A percentile compares a stretch with the other conserved stretches of the same genome.
Conservation (phyloP, 768 basidiomycete species). For the Leucosporidium yakuticum region DNA sequence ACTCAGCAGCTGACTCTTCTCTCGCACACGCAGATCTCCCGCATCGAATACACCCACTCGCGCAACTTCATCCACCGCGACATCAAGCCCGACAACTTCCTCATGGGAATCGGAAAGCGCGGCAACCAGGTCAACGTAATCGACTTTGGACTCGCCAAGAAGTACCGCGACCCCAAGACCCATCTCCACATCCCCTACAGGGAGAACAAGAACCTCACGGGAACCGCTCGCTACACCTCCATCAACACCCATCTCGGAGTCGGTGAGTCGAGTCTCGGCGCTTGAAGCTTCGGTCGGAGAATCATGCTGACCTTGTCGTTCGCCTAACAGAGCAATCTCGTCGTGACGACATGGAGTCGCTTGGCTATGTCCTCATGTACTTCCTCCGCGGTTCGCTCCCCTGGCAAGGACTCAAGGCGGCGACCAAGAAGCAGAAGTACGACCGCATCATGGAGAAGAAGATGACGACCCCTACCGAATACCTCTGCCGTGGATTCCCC, state of each 20-base stretch:
- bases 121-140: slow-evolving; percentile 97
- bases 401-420: slow-evolving; percentile 99
- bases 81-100: slow-evolving; percentile 97
- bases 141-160: slow-evolving; percentile 97
- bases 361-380: slow-evolving; percentile 99
- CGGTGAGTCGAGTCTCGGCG: slow-evolving; percentile 33
- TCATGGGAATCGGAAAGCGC: slow-evolving; percentile 98
- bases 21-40: slow-evolving; percentile 61
- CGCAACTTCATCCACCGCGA: slow-evolving; percentile 93
- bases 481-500: slow-evolving; percentile 98
- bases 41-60: slow-evolving; percentile 93
- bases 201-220: slow-evolving; percentile 99
- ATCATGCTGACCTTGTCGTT: not conserved
- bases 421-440: slow-evolving; percentile 99
- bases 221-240: slow-evolving; percentile 96
- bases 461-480: slow-evolving; percentile 94
- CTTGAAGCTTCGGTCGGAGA: not conserved
- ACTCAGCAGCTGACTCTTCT: not conserved
- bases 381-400: slow-evolving; percentile 97
- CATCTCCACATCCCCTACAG: slow-evolving; percentile 99
- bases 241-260: slow-evolving; percentile 99
- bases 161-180: slow-evolving; percentile 99
- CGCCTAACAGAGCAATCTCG: slow-evolving; percentile 72
- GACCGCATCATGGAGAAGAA: slow-evolving; percentile 99
- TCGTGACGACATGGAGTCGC: slow-evolving; percentile 94